Conservation (phyloP, 2,329 filamentous ascomycete species). For the Ustulina deusta region DNA sequence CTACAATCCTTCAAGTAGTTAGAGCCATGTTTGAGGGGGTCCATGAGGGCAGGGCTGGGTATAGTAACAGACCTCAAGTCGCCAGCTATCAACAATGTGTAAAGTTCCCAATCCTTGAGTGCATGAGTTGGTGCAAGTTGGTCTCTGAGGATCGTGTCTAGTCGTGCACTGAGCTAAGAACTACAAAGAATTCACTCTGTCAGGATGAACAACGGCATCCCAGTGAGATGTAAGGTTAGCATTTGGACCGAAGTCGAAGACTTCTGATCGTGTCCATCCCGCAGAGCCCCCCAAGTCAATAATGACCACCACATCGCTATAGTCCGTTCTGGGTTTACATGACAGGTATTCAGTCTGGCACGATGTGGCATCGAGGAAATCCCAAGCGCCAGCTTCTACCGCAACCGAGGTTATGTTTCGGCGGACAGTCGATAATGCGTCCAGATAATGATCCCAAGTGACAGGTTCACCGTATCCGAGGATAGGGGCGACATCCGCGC, state of each 20-base stretch:
- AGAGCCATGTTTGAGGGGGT: too few relatives aligned
- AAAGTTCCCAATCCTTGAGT: too few relatives aligned
- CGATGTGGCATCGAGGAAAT: neutral
- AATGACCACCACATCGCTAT: constrained; percentile 13
- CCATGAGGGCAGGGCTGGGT: too few relatives aligned
- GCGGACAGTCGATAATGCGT: neutral
- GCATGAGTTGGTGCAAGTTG: too few relatives aligned
- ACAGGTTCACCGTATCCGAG: neutral
- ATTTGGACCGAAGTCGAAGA: constrained; percentile 5
- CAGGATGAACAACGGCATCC: constrained; percentile 2
- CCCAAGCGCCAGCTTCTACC: neutral
- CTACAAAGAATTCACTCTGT: constrained; percentile 11
- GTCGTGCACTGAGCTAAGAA: constrained; percentile 13
- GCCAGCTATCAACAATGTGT: too few relatives aligned
- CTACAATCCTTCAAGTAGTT: too few relatives aligned
- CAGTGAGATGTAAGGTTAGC: constrained; percentile 3
- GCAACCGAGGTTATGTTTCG: neutral
- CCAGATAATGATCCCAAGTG: neutral
- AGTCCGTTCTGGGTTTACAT: neutral
- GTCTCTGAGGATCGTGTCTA: too few relatives aligned
- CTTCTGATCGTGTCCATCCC: constrained; percentile 14
- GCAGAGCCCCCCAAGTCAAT: neutral
- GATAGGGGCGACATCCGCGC: too few relatives aligned
- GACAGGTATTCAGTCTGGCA: neutral
- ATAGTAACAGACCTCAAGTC: too few relatives aligned